Conservation (phyloP, 2,329 filamentous ascomycete species). For the Aureobasidium mangrovei region DNA sequence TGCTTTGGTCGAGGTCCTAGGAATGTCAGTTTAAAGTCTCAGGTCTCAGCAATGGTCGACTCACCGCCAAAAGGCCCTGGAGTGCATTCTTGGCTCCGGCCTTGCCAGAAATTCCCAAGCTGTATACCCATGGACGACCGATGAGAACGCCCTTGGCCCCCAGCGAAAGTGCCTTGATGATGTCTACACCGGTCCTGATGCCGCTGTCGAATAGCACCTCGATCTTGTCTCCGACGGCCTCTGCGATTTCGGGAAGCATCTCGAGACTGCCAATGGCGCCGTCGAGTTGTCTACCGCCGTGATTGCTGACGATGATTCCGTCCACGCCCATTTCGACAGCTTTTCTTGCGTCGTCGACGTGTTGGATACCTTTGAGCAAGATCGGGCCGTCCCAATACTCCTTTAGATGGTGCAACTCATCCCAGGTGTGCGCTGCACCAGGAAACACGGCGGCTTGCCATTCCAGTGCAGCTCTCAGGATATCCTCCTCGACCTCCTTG, state of each 20-base stretch:
- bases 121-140: slow-evolving; percentile 51
- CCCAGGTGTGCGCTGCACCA: slow-evolving; percentile 42
- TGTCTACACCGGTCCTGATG: slow-evolving; percentile 41
- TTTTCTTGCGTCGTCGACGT: slow-evolving; percentile 39
- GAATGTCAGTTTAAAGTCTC: background rate
- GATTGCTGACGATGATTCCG: slow-evolving; percentile 45
- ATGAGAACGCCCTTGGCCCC: slow-evolving; percentile 52
- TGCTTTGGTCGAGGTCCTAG: slow-evolving; percentile 17
- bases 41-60: background rate
- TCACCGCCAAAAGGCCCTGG: background rate
- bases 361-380: slow-evolving; percentile 52
- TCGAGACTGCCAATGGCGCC: slow-evolving; percentile 44
- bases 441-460: slow-evolving; percentile 47
- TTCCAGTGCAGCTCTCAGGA: slow-evolving; percentile 40
- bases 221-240: slow-evolving; percentile 44
- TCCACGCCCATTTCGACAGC: slow-evolving; percentile 38
- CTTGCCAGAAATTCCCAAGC: slow-evolving; percentile 46
- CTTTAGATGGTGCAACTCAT: slow-evolving; percentile 47
- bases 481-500: slow-evolving; percentile 33
- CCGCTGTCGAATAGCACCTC: slow-evolving; percentile 46
- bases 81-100: slow-evolving; percentile 40
- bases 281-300: slow-evolving; percentile 46
- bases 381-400: slow-evolving; percentile 57
- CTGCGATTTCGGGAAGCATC: slow-evolving; percentile 51
- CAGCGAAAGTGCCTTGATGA: slow-evolving; percentile 43